Base-by-base conservation (phyloP, 2,329 filamentous ascomycete genomes). In the Trichoderma lentiforme region DNA sequence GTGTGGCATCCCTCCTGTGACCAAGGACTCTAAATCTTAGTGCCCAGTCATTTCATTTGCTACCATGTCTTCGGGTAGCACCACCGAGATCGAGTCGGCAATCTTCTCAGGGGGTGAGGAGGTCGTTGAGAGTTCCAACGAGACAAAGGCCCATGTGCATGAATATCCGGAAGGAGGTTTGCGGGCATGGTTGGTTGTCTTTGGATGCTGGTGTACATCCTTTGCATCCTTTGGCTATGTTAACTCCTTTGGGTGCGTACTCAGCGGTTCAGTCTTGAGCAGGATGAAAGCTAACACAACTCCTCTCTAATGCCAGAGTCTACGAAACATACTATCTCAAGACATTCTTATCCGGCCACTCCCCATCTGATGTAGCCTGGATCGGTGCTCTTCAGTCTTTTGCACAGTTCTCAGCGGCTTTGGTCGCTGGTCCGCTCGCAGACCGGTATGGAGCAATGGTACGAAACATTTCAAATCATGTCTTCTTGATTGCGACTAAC, bases 51-150 rank as follows among this genome's bases (percentile, higher is more conserved):
- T n/a, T 11, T 53, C 26, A 14, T 39, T 69, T 36, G 39, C 30
- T 28, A 30, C 39, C 67, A 70, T 70, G 57, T 36, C 56, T 36
- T 62, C 67, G 28, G 39, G 32, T 61, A 60, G 66, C 66, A 69
- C 28, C 21, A 69, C 53, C 51, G 65, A 69, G 56, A 61, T 69
- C 66, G 56, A 69, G 28, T 69, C 66, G 66, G 66, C 36, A 47
- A 60, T 60, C 34, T 60, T 68, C 34, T 60, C 53, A 60, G 24
- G 39, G 36, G 57, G 36, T 36, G 57, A 70, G 6, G 43, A 51
- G 21, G 57, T 30, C 18, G 21, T 62, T 21, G 57, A 51, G 11
- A 28, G 14, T 28, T 34, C 67, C 28, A 36, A 28, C 6, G 67
- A 62, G 34, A 18, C 39, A 21, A 70, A 70, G n/a, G 14, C 26